These are phyloP conservation scores for Ustilago xerochloae DNA, from an alignment of 1,284 basidiomycete genomes.

Conservation along the genomic window DNA sequence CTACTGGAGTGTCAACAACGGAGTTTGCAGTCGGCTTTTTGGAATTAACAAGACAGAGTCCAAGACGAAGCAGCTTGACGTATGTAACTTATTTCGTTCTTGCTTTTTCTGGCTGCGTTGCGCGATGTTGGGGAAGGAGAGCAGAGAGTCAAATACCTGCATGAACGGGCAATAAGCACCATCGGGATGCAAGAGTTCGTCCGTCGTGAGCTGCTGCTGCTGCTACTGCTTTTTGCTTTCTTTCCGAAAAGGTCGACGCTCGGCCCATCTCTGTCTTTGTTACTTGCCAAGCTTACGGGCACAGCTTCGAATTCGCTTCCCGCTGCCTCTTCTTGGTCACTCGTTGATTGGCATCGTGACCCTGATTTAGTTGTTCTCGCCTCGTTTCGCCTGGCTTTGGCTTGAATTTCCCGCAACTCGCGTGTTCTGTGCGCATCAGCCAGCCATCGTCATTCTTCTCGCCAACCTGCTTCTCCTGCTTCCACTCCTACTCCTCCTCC, in stretches of 20 bases:
- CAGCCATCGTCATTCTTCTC: not conserved
- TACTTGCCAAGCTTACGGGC: not conserved
- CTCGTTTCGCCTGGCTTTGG: not conserved
- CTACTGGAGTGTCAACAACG: not conserved
- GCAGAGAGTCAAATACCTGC: not conserved
- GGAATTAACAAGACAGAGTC: not conserved
- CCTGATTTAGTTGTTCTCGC: not conserved
- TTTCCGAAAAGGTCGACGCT: not conserved
- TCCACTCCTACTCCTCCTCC: not conserved
- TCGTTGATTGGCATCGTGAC: not conserved
- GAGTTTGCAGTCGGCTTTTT: not conserved
- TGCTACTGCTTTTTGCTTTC: not conserved
- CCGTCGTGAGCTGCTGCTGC: not conserved
- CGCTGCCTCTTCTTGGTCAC: not conserved
- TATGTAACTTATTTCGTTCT: slow-evolving; percentile 10
- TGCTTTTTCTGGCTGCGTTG: not conserved
- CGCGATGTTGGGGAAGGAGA: slow-evolving; percentile 2
- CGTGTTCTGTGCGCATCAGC: slow-evolving; percentile 8
- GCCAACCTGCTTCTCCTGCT: not conserved
- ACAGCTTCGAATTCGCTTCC: not conserved
- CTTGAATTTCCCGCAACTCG: not conserved
- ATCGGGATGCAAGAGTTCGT: not conserved
- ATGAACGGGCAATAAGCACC: not conserved
- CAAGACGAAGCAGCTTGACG: slow-evolving; percentile 11
- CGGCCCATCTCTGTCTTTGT: not conserved